Evolutionary conservation across 163 green algal genomes (phyloP).

Genomic region (Trebouxiophyceae sp.): DNA sequence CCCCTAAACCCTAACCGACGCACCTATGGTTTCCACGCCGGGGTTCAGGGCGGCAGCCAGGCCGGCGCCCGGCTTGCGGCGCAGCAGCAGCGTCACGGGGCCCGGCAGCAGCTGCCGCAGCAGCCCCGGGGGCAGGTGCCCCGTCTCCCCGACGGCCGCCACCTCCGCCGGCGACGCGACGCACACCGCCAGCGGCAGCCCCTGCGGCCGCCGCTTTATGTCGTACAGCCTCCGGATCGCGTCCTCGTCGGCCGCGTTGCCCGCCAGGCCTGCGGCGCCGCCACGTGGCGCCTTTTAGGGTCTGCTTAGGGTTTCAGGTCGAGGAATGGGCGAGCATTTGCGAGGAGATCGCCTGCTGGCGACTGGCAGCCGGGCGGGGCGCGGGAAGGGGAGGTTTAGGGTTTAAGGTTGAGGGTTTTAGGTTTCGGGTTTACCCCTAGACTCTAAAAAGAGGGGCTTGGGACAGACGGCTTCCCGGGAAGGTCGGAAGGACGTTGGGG

Average conservation of each 20-base stretch:
- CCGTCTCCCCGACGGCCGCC: slow-evolving; percentile 12
- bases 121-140: slow-evolving; percentile 49
- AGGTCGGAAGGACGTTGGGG: no score
- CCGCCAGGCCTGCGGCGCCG: slow-evolving; percentile 43
- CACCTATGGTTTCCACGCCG: slow-evolving; percentile 25
- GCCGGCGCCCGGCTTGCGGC: slow-evolving; percentile 15
- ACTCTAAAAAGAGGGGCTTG: no score
- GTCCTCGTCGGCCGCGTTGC: slow-evolving; percentile 21
- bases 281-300: no score
- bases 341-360: no score
- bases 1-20: not conserved
- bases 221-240: slow-evolving; percentile 44
- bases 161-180: slow-evolving; percentile 42
- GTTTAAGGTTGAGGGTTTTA: no score
- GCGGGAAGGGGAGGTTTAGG: no score
- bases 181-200: slow-evolving; percentile 43
- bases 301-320: no score
- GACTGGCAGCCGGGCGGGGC: no score
- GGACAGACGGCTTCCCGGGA: no score
- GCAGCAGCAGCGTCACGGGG: slow-evolving; percentile 62
- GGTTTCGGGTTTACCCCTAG: no score
- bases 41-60: slow-evolving; percentile 36
- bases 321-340: no score
- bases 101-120: slow-evolving; percentile 63
- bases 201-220: slow-evolving; percentile 41